These are phyloP conservation scores for Fraxinus nigra DNA, from an alignment of 305 asterid genomes.

Conservation along the genomic window DNA sequence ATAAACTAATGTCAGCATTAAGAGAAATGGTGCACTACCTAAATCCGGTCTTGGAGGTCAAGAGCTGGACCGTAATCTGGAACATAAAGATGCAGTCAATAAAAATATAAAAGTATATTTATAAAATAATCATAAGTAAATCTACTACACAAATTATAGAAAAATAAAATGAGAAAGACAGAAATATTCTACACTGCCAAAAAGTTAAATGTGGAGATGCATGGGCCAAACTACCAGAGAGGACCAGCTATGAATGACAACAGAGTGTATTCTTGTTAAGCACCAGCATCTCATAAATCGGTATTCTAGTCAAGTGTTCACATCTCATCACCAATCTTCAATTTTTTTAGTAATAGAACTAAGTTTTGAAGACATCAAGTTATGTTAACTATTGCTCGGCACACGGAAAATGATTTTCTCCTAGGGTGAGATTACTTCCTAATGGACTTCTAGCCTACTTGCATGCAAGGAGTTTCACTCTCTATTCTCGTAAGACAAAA, in stretches of 20 bases:
- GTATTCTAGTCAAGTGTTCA: not conserved
- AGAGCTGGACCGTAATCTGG: conserved; percentile 90
- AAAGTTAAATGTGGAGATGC: not conserved
- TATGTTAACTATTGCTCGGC: not conserved
- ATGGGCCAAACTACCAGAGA: not conserved
- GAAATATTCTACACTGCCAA: not conserved
- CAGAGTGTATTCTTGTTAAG: not conserved
- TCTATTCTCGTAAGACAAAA: not conserved
- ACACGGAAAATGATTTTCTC: not conserved
- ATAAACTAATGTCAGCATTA: conserved; percentile 17
- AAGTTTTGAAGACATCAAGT: not conserved
- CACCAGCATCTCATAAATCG: not conserved
- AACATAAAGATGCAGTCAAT: conserved; percentile 37
- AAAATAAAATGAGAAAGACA: not conserved
- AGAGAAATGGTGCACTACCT: conserved; percentile 53
- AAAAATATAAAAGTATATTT: conserved; percentile 20
- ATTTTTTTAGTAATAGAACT: not conserved
- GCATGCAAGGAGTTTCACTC: not conserved
- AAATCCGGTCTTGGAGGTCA: conserved; percentile 98
- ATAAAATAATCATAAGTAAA: conserved; percentile 3
- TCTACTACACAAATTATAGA: not conserved
- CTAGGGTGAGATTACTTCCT: not conserved
- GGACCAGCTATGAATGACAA: conserved; percentile 14
- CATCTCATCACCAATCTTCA: not conserved
- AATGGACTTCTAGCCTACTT: not conserved